Conservation (phyloP, 1,284 basidiomycete genomes). For the Sanguinoderma infundibulare region DNA sequence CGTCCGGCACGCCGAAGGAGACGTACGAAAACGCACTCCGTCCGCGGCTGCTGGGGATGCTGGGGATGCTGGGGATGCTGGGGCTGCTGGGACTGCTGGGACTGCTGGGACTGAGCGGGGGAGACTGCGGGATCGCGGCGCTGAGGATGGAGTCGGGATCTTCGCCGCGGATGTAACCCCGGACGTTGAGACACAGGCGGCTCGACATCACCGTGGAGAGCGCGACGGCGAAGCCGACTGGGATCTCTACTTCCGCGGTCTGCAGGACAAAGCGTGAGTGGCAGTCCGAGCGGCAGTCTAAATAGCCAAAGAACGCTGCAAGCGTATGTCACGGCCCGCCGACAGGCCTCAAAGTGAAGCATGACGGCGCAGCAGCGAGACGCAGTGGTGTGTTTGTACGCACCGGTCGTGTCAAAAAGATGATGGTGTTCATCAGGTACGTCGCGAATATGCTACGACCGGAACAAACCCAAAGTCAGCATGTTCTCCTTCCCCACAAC, state of each 20-base stretch:
- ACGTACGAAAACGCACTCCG: slow-evolving; percentile 3
- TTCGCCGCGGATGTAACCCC: slow-evolving; percentile 40
- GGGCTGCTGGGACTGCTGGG: neutral
- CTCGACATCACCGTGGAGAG: slow-evolving; percentile 61
- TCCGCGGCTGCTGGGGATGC: neutral
- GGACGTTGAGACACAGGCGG: slow-evolving; percentile 59
- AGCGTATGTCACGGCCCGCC: neutral
- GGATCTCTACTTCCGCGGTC: slow-evolving; percentile 50
- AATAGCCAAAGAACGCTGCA: neutral
- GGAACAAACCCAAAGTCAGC: slow-evolving; percentile 7
- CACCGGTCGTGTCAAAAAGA: slow-evolving; percentile 54
- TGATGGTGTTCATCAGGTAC: slow-evolving; percentile 55
- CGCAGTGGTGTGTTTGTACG: slow-evolving; percentile 20
- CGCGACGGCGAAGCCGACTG: slow-evolving; percentile 59
- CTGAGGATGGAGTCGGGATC: neutral
- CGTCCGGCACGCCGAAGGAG: neutral
- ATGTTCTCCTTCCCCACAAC: neutral
- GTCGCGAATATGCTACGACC: slow-evolving; percentile 54
- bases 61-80: neutral
- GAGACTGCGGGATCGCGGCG: neutral
- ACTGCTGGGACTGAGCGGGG: neutral
- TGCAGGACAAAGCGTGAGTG: slow-evolving; percentile 27
- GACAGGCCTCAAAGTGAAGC: neutral
- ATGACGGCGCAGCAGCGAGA: neutral
- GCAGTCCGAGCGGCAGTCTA: neutral